These are phyloP conservation scores for Ogataea siamensis DNA, from an alignment of 805 yeast species.

Conservation along the genomic window DNA sequence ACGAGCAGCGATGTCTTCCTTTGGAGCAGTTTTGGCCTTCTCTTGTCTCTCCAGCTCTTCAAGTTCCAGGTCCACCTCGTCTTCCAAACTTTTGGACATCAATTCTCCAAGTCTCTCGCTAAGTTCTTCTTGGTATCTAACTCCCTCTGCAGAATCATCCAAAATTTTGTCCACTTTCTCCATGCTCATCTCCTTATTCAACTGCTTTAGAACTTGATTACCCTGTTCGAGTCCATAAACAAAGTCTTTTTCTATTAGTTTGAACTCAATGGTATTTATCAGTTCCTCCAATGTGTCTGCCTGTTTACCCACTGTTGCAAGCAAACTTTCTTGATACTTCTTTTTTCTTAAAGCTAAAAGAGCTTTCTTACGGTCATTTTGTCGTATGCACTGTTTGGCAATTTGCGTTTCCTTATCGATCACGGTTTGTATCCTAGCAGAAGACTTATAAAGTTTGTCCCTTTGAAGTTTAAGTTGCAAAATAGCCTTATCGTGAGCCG, in stretches of 20 bases:
- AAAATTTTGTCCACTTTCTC: constrained; percentile 77
- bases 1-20: constrained; percentile 11
- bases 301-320: constrained; percentile 72
- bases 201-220: constrained; percentile 65
- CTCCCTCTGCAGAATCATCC: constrained; percentile 83
- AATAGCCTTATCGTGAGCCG: constrained; percentile 82
- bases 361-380: constrained; percentile 59
- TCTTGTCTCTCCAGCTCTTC: constrained; percentile 48
- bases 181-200: constrained; percentile 75
- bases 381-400: constrained; percentile 53
- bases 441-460: constrained; percentile 78
- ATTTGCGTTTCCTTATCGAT: constrained; percentile 59
- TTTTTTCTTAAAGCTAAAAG: constrained; percentile 68
- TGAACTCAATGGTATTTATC: constrained; percentile 81
- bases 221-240: constrained; percentile 79
- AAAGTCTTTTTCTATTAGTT: constrained; percentile 83
- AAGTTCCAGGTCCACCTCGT: constrained; percentile 67
- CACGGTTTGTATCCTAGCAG: constrained; percentile 52
- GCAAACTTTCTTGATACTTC: constrained; percentile 76
- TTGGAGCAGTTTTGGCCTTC: not conserved
- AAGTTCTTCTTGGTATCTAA: constrained; percentile 73
- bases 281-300: constrained; percentile 75
- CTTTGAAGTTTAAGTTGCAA: constrained; percentile 84
- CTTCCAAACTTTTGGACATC: constrained; percentile 48
- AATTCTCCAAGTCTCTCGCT: constrained; percentile 48